These are phyloP conservation scores for Alternaria gansuensis DNA, from an alignment of 2,329 filamentous ascomycete genomes.

Conservation along the genomic window DNA sequence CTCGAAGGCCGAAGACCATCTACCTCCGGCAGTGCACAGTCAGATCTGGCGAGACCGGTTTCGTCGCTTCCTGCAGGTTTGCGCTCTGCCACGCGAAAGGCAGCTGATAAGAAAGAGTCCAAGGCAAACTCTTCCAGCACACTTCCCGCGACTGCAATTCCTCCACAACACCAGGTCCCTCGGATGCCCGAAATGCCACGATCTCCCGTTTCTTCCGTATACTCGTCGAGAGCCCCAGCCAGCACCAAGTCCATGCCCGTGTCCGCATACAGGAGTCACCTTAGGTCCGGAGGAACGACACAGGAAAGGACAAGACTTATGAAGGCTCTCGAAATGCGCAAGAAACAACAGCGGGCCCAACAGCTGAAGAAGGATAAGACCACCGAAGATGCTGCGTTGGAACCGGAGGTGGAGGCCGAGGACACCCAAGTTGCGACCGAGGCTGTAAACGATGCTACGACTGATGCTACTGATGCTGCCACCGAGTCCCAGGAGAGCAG, in stretches of 20 bases:
- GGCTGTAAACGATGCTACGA: background rate
- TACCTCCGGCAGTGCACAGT: constrained; percentile 60
- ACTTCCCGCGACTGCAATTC: constrained; percentile 43
- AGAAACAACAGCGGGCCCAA: constrained; percentile 71
- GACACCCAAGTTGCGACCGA: constrained; percentile 8
- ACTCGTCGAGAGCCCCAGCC: constrained; percentile 51
- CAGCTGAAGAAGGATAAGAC: constrained; percentile 37
- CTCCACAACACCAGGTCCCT: constrained; percentile 48
- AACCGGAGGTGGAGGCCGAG: constrained; percentile 13
- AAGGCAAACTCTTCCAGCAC: constrained; percentile 48
- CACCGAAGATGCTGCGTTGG: constrained; percentile 21
- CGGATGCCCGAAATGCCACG: constrained; percentile 45
- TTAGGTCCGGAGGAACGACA: constrained; percentile 68
- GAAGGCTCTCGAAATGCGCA: constrained; percentile 91
- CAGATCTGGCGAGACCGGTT: constrained; percentile 69
- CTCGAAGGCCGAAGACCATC: constrained; percentile 70
- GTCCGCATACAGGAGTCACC: constrained; percentile 43
- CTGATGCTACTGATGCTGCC: constrained; percentile 2
- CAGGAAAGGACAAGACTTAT: constrained; percentile 91
- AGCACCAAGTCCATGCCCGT: constrained; percentile 58
- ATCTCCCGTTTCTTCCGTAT: constrained; percentile 53
- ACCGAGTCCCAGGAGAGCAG: constrained; percentile 11
- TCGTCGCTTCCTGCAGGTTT: constrained; percentile 83
- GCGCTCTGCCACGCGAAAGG: constrained; percentile 60
- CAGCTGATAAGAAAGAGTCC: constrained; percentile 44